These are phyloP conservation scores for Globisporangium camurandrum DNA, from an alignment of 352 stramenopile genomes.

Conservation along the genomic window DNA sequence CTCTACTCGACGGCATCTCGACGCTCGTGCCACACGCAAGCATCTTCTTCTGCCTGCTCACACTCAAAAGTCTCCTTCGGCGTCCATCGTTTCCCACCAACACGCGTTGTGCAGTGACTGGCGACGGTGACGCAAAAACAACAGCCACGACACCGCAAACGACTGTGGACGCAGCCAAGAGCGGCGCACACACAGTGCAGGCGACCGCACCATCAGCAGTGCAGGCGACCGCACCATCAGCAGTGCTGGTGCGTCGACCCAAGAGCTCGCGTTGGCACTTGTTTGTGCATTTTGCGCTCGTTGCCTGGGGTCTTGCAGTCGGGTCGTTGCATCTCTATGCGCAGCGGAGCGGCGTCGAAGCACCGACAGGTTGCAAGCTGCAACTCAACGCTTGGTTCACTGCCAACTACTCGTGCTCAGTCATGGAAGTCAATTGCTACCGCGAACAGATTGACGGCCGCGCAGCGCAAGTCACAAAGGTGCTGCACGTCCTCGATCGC, in stretches of 20 bases:
- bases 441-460: neutral
- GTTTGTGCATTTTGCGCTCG: neutral
- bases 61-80: neutral
- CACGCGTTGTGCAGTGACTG: no score
- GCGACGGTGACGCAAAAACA: no score
- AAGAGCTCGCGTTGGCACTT: neutral
- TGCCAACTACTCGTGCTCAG: conserved; percentile 11
- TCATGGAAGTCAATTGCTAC: conserved; percentile 12
- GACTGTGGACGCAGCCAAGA: no score
- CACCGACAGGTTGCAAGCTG: conserved; percentile 1
- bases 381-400: neutral
- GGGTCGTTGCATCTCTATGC: neutral
- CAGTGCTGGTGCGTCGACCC: no score
- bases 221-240: no score
- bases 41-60: neutral
- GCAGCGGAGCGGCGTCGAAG: neutral
- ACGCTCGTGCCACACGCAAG: conserved; percentile 12
- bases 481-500: conserved; percentile 9
- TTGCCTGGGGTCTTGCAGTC: neutral
- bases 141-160: no score
- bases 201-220: no score
- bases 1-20: conserved; percentile 40
- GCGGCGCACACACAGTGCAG: no score
- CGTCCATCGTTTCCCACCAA: no score
- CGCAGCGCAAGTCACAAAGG: neutral